Base-by-base conservation (phyloP, 768 basidiomycete genomes). In the Clitopilus passeckerianus region DNA sequence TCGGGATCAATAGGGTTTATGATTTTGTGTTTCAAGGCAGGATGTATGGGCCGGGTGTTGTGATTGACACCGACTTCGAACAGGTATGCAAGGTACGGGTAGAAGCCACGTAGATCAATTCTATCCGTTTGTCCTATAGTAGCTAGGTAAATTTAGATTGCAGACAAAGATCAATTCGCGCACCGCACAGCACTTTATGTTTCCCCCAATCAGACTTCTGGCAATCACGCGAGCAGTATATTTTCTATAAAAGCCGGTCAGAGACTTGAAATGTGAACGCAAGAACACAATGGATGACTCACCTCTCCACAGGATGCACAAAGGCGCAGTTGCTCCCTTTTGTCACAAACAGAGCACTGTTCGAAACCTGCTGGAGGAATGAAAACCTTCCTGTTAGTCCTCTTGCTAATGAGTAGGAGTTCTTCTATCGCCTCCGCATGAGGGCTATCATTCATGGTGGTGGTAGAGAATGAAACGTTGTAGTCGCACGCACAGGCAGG, bases 131-230 rank as follows among this genome's bases (percentile, higher is more conserved):
- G 52, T n/a, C 58, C 64, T 65, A 24, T 27, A 34, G 16, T 2
- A 6, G 14, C 24, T 50, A 55, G 37, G 52, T 34, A 30, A 2
- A 12, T 14, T 6, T 27, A 23, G 6, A 12, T 22, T n/a, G 15
- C 37, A 41, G 15, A 18, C 10, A 14, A 41, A 18, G n/a, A 15
- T 5, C 37, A 41, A 41, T 41, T 5, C 2, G 35, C 61, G 23
- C 24, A 65, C 64, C 57, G 23, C 64, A 65, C 10, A 24, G 15
- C 6, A 1, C 4, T 57, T 65, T 65, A 44, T 65, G 64, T 5
- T 44, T 43, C 22, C 27, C 34, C 64, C 64, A 65, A 22, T 65
- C 64, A 1, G 44, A 33, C 30, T 34, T 63, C 22, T 65, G 64
- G 24, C 64, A 65, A 18, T 60, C 57, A 12, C 34, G 33, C 3